A percentile compares a stretch with the other conserved stretches of the same genome.
phyloP scores from a whole-genome alignment of 768 basidiomycete genomes.

The Tremella fuciformis region DNA sequence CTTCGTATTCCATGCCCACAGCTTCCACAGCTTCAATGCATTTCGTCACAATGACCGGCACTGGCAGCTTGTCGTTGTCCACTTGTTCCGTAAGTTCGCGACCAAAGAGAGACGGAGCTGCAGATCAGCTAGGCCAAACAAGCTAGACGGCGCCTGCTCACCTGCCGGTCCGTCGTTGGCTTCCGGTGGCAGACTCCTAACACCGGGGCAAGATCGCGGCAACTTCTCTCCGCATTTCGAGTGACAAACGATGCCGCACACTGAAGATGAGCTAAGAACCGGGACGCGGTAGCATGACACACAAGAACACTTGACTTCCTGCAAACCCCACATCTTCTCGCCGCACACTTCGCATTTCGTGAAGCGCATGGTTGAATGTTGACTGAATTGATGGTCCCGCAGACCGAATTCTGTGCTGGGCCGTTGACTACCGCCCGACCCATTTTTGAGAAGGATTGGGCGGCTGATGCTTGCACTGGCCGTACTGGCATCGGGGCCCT shows the following conservation, averaged over 20 bases:
- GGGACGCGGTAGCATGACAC: constrained; percentile 48
- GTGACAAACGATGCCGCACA: constrained; percentile 81
- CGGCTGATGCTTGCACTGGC: constrained; percentile 48
- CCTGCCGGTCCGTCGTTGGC: constrained; percentile 46
- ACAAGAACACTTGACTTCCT: constrained; percentile 80
- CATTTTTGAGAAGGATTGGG: constrained; percentile 34
- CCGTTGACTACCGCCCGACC: constrained; percentile 27
- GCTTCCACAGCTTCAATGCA: constrained; percentile 91
- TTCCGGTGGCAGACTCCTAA: constrained; percentile 31
- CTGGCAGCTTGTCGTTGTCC: constrained; percentile 49
- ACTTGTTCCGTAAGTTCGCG: constrained; percentile 83
- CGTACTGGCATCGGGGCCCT: constrained; percentile 45
- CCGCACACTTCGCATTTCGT: constrained; percentile 92
- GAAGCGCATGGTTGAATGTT: constrained; percentile 79
- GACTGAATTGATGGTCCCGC: constrained; percentile 81
- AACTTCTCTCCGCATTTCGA: constrained; percentile 75
- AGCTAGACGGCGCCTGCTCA: constrained; percentile 14
- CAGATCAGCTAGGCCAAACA: no score
- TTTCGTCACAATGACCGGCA: constrained; percentile 90
- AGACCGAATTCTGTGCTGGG: constrained; percentile 44
- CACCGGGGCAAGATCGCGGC: constrained; percentile 62
- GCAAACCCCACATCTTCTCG: constrained; percentile 99
- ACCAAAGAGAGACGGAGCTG: constrained; percentile 89
- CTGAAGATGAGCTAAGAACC: constrained; percentile 54
- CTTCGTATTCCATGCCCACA: constrained; percentile 88